These are phyloP conservation scores for Parietaria judaica DNA, from an alignment of 306 rosid species.

Conservation along the genomic window DNA sequence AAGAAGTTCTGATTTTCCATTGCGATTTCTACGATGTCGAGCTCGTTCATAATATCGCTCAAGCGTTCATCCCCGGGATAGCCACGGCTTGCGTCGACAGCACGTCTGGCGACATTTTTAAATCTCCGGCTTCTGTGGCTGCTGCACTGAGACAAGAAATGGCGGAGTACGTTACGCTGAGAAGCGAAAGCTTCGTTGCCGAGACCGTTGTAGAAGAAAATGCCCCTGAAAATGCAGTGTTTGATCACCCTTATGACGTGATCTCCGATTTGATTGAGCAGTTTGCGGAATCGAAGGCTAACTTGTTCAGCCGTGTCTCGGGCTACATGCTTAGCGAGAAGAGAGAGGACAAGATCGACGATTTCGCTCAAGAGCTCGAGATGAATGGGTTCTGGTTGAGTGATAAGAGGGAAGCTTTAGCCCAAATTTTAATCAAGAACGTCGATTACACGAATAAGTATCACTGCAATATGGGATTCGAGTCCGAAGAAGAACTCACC, in stretches of 20 bases:
- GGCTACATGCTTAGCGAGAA: slow-evolving; percentile 73
- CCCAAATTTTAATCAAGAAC: slow-evolving; percentile 45
- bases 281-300: slow-evolving; percentile 51
- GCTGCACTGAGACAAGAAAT: slow-evolving; percentile 67
- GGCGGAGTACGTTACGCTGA: slow-evolving; percentile 48
- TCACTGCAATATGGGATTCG: slow-evolving; percentile 48
- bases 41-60: slow-evolving; percentile 64
- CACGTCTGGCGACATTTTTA: slow-evolving; percentile 63
- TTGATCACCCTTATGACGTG: slow-evolving; percentile 63
- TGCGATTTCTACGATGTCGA: slow-evolving; percentile 66
- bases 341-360: slow-evolving; percentile 85
- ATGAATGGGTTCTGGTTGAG: slow-evolving; percentile 60
- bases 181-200: slow-evolving; percentile 68
- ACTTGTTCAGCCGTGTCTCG: slow-evolving; percentile 58
- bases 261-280: slow-evolving; percentile 70
- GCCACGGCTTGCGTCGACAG: slow-evolving; percentile 71
- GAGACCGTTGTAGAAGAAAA: slow-evolving; percentile 56
- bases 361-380: slow-evolving; percentile 72
- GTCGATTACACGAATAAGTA: slow-evolving; percentile 56
- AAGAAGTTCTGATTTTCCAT: slow-evolving; percentile 31
- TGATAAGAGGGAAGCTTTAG: slow-evolving; percentile 49
- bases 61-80: slow-evolving; percentile 64
- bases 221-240: slow-evolving; percentile 37
- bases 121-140: slow-evolving; percentile 60
- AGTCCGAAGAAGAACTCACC: slow-evolving; percentile 39